These are phyloP conservation scores for Acarospora socialis DNA, from an alignment of 2,329 filamentous ascomycete genomes.

Conservation along the genomic window DNA sequence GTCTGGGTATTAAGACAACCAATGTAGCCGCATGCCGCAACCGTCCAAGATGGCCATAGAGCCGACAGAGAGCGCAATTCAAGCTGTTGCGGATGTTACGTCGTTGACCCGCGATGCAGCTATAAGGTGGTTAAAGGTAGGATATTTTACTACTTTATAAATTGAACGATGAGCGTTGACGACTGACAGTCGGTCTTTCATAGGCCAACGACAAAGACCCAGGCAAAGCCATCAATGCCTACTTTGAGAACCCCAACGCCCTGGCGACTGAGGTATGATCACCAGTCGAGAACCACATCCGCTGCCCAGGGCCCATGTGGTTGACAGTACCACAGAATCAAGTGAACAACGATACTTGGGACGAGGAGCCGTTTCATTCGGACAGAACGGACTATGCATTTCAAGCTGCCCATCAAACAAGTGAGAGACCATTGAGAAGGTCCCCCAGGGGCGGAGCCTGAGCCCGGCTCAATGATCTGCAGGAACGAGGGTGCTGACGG, in stretches of 20 bases:
- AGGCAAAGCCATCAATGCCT: constrained; percentile 33
- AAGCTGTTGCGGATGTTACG: constrained; percentile 28
- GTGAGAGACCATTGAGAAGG: constrained; percentile 9
- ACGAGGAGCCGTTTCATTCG: constrained; percentile 11
- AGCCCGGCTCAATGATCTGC: not conserved
- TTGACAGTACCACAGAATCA: not conserved
- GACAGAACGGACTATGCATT: constrained; percentile 7
- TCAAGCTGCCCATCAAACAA: constrained; percentile 6
- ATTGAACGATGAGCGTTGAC: not conserved
- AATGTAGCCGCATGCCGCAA: too few relatives aligned
- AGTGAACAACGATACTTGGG: constrained; percentile 7
- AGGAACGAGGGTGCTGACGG: not conserved
- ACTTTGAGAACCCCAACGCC: constrained; percentile 28
- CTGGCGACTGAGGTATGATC: constrained; percentile 4
- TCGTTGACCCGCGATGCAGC: constrained; percentile 26
- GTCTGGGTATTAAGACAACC: too few relatives aligned
- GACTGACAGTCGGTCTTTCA: not conserved
- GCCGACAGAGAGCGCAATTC: constrained; percentile 27
- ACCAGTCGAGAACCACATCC: not conserved
- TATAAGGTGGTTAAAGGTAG: constrained; percentile 28
- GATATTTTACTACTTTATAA: not conserved
- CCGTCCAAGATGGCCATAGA: constrained; percentile 21
- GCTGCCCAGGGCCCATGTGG: not conserved
- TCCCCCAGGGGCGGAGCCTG: too few relatives aligned
- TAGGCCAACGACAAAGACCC: constrained; percentile 32